These are phyloP conservation scores for Euclidium syriacum DNA, from an alignment of 345 rosid genomes.

Conservation along the genomic window DNA sequence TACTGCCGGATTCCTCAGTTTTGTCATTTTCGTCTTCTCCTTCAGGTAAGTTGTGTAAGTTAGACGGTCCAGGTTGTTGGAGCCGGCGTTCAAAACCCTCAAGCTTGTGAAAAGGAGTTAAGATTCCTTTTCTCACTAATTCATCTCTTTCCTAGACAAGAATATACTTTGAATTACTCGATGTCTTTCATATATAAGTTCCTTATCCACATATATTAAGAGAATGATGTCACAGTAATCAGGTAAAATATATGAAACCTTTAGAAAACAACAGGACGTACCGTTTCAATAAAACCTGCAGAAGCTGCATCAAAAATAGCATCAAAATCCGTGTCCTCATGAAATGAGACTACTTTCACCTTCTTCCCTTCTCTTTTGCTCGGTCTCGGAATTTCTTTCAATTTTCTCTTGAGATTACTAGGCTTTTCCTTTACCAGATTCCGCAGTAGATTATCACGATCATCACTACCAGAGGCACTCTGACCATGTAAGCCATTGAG, in stretches of 20 bases:
- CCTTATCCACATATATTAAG: not conserved
- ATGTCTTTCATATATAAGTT: not conserved
- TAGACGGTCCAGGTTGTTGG: constrained; percentile 58
- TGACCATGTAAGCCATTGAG: constrained; percentile 37
- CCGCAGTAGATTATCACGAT: constrained; percentile 36
- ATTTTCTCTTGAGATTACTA: constrained; percentile 47
- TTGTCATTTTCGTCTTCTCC: constrained; percentile 37
- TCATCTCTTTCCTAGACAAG: constrained; percentile 90
- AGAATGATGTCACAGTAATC: not conserved
- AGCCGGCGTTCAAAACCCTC: constrained; percentile 86
- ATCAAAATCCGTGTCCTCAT: constrained; percentile 85
- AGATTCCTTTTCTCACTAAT: constrained; percentile 85
- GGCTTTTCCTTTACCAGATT: constrained; percentile 60
- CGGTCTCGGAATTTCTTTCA: constrained; percentile 39
- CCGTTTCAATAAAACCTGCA: constrained; percentile 87
- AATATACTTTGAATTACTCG: constrained; percentile 23
- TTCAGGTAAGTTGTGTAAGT: constrained; percentile 28
- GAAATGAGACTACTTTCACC: constrained; percentile 52
- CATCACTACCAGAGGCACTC: constrained; percentile 27
- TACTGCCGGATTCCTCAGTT: constrained; percentile 43
- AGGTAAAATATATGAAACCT: not conserved
- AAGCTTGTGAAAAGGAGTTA: constrained; percentile 94
- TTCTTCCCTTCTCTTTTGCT: constrained; percentile 43
- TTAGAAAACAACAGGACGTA: constrained; percentile 30
- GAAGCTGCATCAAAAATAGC: constrained; percentile 79